Base-by-base conservation (phyloP, 495 filamentous ascomycete species). In the Xylaria sp. region DNA sequence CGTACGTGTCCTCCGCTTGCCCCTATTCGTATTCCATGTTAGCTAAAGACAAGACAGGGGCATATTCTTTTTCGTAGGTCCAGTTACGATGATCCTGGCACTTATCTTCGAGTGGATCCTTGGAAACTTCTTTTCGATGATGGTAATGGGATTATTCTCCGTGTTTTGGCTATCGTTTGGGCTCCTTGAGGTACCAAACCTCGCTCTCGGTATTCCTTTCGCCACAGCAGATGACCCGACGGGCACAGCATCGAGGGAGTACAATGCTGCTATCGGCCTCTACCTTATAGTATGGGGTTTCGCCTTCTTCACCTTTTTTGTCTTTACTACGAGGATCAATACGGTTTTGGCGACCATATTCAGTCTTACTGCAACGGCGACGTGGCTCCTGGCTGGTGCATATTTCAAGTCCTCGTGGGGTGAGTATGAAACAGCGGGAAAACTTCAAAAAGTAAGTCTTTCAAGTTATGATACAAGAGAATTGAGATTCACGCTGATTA, bases 111-210 rank as follows among this genome's bases (percentile, higher is more conserved):
- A 86, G 69, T 86, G 84, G 83, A 80, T 86, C 62, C 79, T 85
- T 77, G 82, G 81, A 7, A 86, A 86, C 73, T 87, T 87, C 82
- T 85, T 86, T 70, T 79, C 82, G 19, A 84, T 89, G 87, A 88
- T 88, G 82, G 84, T 86, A 19, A 85, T 85, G 82, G 85, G 86
- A 9, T 78, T 89, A 35, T 89, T 88, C 68, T 78, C 82, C 55
- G 87, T 88, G 35, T 89, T 88, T 77, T 88, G 86, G 86, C 70
- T 86, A 12, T 85, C 83, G 7, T 88, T 89, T 62, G 87, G 85
- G 21, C 68, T 88, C 48, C 77, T 89, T 0, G 80, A 88, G 63
- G 79, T 87, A 2, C 87, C 87, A 0, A 85, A 83, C 5, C 82
- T 86, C 29, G 83, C 82, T 31, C 81, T 89, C 33, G 82, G 81